A percentile compares a stretch with the other conserved stretches of the same genome.
Conservation (phyloP, 2,329 filamentous ascomycete genomes). For the Rutstroemia sp. region DNA sequence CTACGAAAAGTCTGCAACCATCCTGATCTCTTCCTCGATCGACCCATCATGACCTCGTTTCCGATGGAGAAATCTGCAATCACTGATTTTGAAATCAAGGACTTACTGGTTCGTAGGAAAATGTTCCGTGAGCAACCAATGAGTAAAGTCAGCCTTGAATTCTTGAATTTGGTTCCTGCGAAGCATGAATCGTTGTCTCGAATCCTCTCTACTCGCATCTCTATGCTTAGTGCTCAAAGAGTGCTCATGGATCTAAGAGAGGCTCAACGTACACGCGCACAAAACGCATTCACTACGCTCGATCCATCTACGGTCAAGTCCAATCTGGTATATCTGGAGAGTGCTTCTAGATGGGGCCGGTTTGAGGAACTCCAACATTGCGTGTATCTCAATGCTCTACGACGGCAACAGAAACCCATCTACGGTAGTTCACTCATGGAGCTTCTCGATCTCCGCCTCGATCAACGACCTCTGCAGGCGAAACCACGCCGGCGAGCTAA, state of each 20-base stretch:
- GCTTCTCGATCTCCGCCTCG: conserved; percentile 57
- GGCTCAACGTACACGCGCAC: conserved; percentile 56
- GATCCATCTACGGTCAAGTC: conserved; percentile 62
- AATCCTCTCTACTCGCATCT: conserved; percentile 45
- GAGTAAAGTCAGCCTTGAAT: conserved; percentile 60
- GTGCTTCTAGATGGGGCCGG: conserved; percentile 57
- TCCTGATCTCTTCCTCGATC: conserved; percentile 90
- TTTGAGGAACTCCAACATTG: conserved; percentile 76
- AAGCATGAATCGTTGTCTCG: conserved; percentile 59
- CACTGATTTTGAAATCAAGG: conserved; percentile 66
- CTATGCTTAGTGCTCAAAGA: conserved; percentile 62
- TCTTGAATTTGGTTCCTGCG: conserved; percentile 72
- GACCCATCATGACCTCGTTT: conserved; percentile 94
- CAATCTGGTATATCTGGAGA: conserved; percentile 66
- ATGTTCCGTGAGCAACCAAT: conserved; percentile 57
- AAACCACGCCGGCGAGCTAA: conserved; percentile 53
- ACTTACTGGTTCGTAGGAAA: conserved; percentile 59
- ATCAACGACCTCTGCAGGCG: conserved; percentile 50
- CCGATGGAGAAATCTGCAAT: conserved; percentile 77
- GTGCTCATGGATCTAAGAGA: conserved; percentile 65
- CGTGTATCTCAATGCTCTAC: conserved; percentile 72
- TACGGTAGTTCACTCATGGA: conserved; percentile 78
- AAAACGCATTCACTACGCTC: conserved; percentile 45
- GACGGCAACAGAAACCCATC: conserved; percentile 71
- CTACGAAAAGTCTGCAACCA: conserved; percentile 97